Evolutionary conservation across 2,329 filamentous ascomycete species (phyloP).

Genomic region (Paracorniculantispora psalliotae): DNA sequence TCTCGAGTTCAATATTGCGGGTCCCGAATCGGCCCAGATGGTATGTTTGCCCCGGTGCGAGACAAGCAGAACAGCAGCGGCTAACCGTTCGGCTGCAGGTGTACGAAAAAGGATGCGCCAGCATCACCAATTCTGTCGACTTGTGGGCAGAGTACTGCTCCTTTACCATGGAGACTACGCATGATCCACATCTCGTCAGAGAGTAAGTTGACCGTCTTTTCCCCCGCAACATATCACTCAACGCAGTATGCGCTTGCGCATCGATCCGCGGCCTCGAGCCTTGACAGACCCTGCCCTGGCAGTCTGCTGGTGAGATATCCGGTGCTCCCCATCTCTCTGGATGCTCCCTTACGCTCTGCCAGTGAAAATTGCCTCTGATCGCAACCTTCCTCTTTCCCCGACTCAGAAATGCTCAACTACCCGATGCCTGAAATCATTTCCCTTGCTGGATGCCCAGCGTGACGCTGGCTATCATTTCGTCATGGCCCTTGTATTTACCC

Average conservation of each 20-base stretch:
- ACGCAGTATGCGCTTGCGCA: slow-evolving; percentile 34
- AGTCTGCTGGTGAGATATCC: slow-evolving; percentile 65
- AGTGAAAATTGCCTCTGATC: slow-evolving; percentile 53
- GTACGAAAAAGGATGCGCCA: slow-evolving; percentile 91
- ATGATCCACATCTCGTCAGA: slow-evolving; percentile 92
- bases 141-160: slow-evolving; percentile 96
- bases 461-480: slow-evolving; percentile 9
- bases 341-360: slow-evolving; percentile 61
- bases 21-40: slow-evolving; percentile 96
- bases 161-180: slow-evolving; percentile 96
- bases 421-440: slow-evolving; percentile 13
- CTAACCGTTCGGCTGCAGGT: slow-evolving; percentile 52
- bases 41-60: slow-evolving; percentile 44
- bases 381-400: slow-evolving; percentile 28
- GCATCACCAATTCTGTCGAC: slow-evolving; percentile 89
- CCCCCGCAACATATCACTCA: slow-evolving; percentile 57
- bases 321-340: slow-evolving; percentile 51
- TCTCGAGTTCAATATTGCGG: slow-evolving; percentile 92
- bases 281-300: slow-evolving; percentile 32
- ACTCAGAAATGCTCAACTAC: slow-evolving; percentile 10
- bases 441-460: not conserved
- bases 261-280: slow-evolving; percentile 30
- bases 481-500: slow-evolving; percentile 21
- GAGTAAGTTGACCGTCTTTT: slow-evolving; percentile 85
- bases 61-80: not conserved